Base-by-base conservation (phyloP, 164 flowering plant species). In the Protea cynaroides region DNA sequence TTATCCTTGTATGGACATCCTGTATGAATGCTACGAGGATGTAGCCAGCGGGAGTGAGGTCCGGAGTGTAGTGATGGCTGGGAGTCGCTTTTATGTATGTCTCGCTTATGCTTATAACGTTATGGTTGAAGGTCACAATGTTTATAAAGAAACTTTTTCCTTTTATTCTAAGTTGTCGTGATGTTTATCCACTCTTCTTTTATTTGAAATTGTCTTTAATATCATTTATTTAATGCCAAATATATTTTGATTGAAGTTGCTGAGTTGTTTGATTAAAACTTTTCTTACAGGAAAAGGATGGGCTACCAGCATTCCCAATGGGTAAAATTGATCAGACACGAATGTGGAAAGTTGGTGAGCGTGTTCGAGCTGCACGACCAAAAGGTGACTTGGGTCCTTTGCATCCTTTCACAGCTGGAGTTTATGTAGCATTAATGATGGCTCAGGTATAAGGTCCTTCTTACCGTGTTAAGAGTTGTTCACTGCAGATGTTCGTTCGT, bases 271-370 rank as follows among this genome's bases (percentile, higher is more conserved):
- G 36, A 19, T 67, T 63, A 25, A 1, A 24, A 19, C 37, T 36
- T 65, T 24, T 36, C 63, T 65, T 47, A 63, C 89, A 90, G 97
- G 96, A 90, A 59, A 93, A 93, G 72, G 98, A 94, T 0, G 96
- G 97, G 19, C 76, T 94, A 10, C 98, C 95, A 25, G 96, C 96
- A 25, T 91, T 94, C 65, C 98, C 97, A 0, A 89, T 89, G 98
- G 98, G 98, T 36, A 94, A 89, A 61, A 91, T 94, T 53, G 98
- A 94, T 73, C 95, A 91, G 66, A 94, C 97, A 23, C 77, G 93
- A 24, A 94, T 94, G 98, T 94, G 97, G 98, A 89, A 87, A 71
- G 97, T 94, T 37, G 97, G 97, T 76, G 92, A 89, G 74, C 78
- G 72, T 6, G 96, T 93, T 13, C 72, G 97, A 25, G 66, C 90